These are phyloP conservation scores for Yarrowia yakushimensis DNA, from an alignment of 805 yeast genomes.

Conservation along the genomic window DNA sequence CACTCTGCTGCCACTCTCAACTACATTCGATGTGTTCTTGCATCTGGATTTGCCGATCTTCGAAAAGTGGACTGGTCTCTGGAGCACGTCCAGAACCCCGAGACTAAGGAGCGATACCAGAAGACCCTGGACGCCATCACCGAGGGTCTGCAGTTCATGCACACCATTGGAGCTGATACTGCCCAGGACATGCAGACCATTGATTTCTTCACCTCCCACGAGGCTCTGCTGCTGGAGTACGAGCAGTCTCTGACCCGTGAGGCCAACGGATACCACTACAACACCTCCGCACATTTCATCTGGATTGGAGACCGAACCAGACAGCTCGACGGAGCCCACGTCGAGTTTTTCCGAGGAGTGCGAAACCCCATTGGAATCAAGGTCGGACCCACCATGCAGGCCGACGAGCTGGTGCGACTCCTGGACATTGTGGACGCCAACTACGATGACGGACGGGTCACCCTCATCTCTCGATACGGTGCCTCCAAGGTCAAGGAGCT, in stretches of 20 bases:
- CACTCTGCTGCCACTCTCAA: constrained; percentile 47
- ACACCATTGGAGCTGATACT: constrained; percentile 41
- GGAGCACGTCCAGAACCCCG: constrained; percentile 41
- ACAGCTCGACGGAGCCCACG: constrained; percentile 46
- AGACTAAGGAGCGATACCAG: constrained; percentile 42
- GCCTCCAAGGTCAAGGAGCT: constrained; percentile 38
- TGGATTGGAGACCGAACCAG: constrained; percentile 48
- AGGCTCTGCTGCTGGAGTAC: constrained; percentile 43
- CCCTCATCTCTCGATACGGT: constrained; percentile 44
- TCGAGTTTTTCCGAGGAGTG: constrained; percentile 45
- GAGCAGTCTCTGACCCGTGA: constrained; percentile 43
- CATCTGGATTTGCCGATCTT: constrained; percentile 43
- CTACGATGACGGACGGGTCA: constrained; percentile 40
- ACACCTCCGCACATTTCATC: constrained; percentile 44
- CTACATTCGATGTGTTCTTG: constrained; percentile 39
- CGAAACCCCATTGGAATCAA: constrained; percentile 45
- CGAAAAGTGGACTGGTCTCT: constrained; percentile 43
- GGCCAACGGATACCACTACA: constrained; percentile 38
- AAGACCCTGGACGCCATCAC: constrained; percentile 38
- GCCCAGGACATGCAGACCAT: constrained; percentile 35
- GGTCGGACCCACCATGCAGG: constrained; percentile 44
- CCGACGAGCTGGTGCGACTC: constrained; percentile 39
- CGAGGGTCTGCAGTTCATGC: constrained; percentile 41
- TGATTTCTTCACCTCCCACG: constrained; percentile 44
- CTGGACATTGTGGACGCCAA: constrained; percentile 43